Evolutionary conservation across 371 early-diverging fungal species (phyloP).

Genomic region (Cokeromyces recurvatus): DNA sequence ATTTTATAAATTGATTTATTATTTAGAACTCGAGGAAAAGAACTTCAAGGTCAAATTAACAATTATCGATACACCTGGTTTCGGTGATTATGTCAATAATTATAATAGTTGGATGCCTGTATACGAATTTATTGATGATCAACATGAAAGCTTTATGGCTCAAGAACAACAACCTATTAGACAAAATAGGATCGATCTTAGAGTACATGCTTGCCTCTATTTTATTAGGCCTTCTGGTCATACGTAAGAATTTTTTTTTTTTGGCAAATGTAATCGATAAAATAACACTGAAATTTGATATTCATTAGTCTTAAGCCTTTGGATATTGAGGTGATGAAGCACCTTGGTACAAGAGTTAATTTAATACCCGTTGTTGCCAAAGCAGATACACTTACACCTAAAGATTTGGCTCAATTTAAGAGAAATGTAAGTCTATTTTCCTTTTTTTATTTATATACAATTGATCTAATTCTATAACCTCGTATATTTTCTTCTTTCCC

Average conservation of each 20-base stretch:
- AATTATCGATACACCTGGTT: constrained; percentile 86
- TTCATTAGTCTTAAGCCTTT: constrained; percentile 68
- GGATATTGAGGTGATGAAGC: constrained; percentile 88
- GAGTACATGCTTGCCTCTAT: constrained; percentile 89
- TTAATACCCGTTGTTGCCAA: constrained; percentile 82
- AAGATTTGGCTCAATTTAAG: constrained; percentile 77
- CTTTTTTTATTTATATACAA: neutral
- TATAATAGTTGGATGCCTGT: constrained; percentile 65
- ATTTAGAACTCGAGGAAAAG: constrained; percentile 27
- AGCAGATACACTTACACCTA: constrained; percentile 68
- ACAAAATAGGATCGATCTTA: constrained; percentile 53
- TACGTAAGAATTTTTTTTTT: constrained; percentile 41
- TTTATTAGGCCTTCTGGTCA: constrained; percentile 87
- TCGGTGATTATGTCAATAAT: constrained; percentile 80
- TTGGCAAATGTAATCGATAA: too few species aligned
- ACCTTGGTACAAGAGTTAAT: constrained; percentile 77
- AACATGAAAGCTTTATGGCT: constrained; percentile 86
- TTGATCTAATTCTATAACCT: too few species aligned
- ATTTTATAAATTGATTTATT: too few species aligned
- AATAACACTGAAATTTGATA: too few species aligned
- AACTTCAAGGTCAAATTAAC: constrained; percentile 84
- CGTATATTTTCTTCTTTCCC: neutral
- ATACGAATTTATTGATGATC: constrained; percentile 83
- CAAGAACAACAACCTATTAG: constrained; percentile 53
- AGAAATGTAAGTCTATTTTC: constrained; percentile 47